Evolutionary conservation across 306 rosid genomes (phyloP), one percentile per base, ranked within the genome.

Genomic region (Cicer judaicum): DNA sequence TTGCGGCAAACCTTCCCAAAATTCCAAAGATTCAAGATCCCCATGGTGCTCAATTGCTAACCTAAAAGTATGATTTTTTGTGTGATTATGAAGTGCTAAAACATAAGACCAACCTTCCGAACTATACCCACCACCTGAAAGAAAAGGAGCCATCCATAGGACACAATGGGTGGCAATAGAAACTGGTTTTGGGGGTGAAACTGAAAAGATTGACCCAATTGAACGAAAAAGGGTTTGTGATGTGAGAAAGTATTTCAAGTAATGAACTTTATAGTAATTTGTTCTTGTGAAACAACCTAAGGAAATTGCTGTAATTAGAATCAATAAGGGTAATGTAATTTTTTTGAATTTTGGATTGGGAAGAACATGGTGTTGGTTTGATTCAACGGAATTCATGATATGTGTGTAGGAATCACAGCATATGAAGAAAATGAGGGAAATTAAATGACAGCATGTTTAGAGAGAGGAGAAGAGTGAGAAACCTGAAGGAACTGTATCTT

Each of bases 121-220:
- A 56, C 96, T 83, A 80, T 92, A 92, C 77, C 98, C 98, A 56
- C 98, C 96, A 59, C 92, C 91, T 14, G 98, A 92, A 43, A 92
- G 94, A 78, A 92, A 90, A 0, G 96, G 94, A 14, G 98, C 92
- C 96, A 90, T 90, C 96, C 96, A 92, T 52, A 92, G 84, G 5
- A 92, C 82, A 68, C 96, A 92, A 36, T 50, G 47, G 54, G 82
- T 72, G 14, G 88, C 46, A 7, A 47, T 8, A 63, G 84, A 79
- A 36, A 59, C 43, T 48, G 85, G 61, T 60, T 81, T 77, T 56
- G 66, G 52, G 67, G 68, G 11, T 53, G 87, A 78, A 38, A 76
- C 9, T 53, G 87, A 78, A 38, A 76, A 14, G 8, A 84, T 73
- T 52, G 84, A 70, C 34, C 72, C 24, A 39, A 84, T 68, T 66